Evolutionary conservation across 805 yeast genomes (phyloP), one percentile per base, ranked within the genome.

Genomic region (Kuraishia cidri): DNA sequence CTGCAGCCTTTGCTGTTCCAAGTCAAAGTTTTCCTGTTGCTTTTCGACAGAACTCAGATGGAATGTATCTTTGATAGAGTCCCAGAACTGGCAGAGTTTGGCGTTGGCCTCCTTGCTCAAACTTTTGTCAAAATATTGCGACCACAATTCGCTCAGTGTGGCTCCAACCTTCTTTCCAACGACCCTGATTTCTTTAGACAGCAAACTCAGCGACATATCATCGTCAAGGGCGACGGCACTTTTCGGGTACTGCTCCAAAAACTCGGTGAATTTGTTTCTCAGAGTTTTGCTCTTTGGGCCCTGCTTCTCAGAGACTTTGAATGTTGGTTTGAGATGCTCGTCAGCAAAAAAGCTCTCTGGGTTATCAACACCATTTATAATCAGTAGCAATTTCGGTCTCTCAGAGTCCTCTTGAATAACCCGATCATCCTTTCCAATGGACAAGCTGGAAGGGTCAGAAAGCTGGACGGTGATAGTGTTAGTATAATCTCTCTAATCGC

Each of bases 301-400:
- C 11, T 31, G 25, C 25, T 33, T 32, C 4, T 41, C 16, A 10
- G 38, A 40, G 12, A 48, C 35, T 20, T 39, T 31, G 26, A 46
- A 52, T 4, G 42, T 13, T 8, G 62, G 56, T 16, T 26, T 22
- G 12, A 36, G 30, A 4, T 33, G 21, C 14, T 36, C 38, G 5
- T 34, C 34, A 4, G 39, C 42, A 24, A 58, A 50, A 30, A 64
- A 51, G 18, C 41, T 33, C 3, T 43, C 38, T 17, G 66, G 64
- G 9, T 47, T 33, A 31, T 58, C 60, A 19, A 65, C 63, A 15
- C 74, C 75, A 38, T 56, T 56, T 29, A 69, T 47, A 14, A 62
- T 42, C 21, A 67, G 47, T 31, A 68, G 41, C 46, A 68, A 26
- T 32, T 51, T 52, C 25, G 62, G 57, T 30, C 45, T 47, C 20